Evolutionary conservation across 257 asterid species (phyloP), one percentile per base, ranked within the genome.

Genomic region (Scutellaria minor): DNA sequence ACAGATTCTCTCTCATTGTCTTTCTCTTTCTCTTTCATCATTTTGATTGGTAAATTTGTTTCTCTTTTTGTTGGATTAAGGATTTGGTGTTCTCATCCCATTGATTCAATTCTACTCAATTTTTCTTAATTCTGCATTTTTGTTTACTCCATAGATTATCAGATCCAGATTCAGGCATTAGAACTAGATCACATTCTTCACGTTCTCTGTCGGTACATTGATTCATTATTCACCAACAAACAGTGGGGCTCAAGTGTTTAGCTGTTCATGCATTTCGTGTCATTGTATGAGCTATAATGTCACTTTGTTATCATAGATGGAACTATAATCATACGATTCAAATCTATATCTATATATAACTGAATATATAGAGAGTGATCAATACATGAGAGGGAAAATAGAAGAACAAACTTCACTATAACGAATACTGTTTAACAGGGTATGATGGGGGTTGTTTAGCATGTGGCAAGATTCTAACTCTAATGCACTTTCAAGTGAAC

Each of bases 111-210:
- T 24, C 27, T 24, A 24, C 27, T 24, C 1, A 52, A 44, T 41
- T 24, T 18, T 1, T 37, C 20, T 61, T 48, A 11, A 63, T 71
- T n/a, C 22, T 79, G 55, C 42, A 41, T 6, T 61, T 2, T 53
- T 48, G n/a, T 9, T 9, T 62, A 53, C 39, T 6, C 2, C 59
- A 6, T 40, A 39, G 47, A 45, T 9, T 40, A 42, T 45, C 40
- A 66, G 66, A 78, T 78, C 76, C 68, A 55, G 59, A 55, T 61
- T 41, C 61, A 51, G 35, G 37, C 70, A 61, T 42, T 9, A 55
- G 6, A 40, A 44, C 70, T 48, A 14, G 40, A 24, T 54, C 50
- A 59, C 59, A 14, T 59, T 37, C 27, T 15, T 14, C 68, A 45
- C 73, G 48, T 57, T 71, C 44, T 12, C 15, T 56, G 74, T 65